Evolutionary conservation across 768 basidiomycete genomes (phyloP).

Genomic region (Coprinopsis sp.): DNA sequence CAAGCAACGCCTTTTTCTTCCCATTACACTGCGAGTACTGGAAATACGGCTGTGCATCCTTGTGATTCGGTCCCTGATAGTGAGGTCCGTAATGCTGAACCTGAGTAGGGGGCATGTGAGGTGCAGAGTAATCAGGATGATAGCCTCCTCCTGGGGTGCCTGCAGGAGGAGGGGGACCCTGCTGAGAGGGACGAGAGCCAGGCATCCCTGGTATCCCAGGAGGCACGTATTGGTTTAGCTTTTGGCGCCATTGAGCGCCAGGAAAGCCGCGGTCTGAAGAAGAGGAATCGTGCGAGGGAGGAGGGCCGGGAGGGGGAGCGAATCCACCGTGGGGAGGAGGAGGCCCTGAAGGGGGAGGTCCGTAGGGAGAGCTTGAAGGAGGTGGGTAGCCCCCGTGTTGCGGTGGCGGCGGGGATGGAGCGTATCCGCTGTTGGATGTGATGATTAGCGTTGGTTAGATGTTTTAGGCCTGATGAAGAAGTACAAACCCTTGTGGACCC

Average conservation of each 20-base stretch:
- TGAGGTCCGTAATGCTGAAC: conserved; percentile 64
- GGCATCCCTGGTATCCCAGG: too few relatives aligned
- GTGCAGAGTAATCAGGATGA: conserved; percentile 30
- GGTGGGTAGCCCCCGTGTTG: background rate
- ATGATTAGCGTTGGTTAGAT: too few relatives aligned
- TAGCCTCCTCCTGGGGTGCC: conserved; percentile 3
- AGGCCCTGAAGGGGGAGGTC: background rate
- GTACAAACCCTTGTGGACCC: conserved; percentile 6
- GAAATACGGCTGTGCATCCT: conserved; percentile 59
- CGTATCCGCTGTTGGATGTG: too few relatives aligned
- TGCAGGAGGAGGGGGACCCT: conserved; percentile 37
- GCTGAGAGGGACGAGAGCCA: too few relatives aligned
- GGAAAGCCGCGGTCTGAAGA: conserved; percentile 8
- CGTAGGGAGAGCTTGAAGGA: background rate
- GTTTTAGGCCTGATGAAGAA: conserved; percentile 1
- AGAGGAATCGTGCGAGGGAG: conserved; percentile 23
- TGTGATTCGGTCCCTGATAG: conserved; percentile 40
- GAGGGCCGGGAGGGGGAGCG: conserved; percentile 12
- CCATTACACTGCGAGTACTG: conserved; percentile 89
- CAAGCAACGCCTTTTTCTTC: conserved; percentile 82
- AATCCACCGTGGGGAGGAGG: conserved; percentile 6
- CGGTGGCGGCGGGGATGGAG: too few relatives aligned
- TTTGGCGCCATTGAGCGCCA: conserved; percentile 15
- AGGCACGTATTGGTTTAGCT: conserved; percentile 8
- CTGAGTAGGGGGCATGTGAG: conserved; percentile 49